phyloP scores from a whole-genome alignment of 2,329 filamentous ascomycete genomes.

The Coniochaeta sp. region DNA sequence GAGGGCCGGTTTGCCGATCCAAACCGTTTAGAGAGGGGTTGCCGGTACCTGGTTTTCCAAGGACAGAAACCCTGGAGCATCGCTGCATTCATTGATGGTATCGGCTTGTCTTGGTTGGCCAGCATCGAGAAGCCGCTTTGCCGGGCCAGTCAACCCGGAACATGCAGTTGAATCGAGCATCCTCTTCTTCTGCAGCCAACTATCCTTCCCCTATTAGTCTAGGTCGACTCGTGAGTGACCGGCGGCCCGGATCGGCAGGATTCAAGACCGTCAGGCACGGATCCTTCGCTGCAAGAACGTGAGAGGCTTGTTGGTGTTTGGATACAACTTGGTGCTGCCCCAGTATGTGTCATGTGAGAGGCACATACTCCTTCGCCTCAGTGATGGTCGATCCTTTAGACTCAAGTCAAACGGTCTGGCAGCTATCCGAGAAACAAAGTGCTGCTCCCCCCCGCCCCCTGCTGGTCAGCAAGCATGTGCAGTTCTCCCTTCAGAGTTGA shows the following conservation, averaged over 20 bases:
- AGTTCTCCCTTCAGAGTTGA: not conserved
- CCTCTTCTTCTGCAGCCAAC: not conserved
- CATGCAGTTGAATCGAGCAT: not conserved
- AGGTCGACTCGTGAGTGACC: not conserved
- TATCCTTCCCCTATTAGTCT: no score
- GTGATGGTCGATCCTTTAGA: not conserved
- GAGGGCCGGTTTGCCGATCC: no score
- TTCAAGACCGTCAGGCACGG: no score
- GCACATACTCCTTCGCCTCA: not conserved
- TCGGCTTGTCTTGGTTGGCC: not conserved
- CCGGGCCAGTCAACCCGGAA: no score
- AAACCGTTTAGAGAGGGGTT: not conserved
- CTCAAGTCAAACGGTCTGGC: not conserved
- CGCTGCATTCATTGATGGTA: not conserved
- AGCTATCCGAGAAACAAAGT: not conserved
- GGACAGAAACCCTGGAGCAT: not conserved
- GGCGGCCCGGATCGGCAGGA: not conserved
- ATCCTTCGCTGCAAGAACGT: no score
- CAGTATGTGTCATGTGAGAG: not conserved
- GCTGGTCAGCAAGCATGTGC: not conserved
- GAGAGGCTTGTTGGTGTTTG: no score
- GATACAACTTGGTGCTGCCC: no score
- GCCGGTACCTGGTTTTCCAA: not conserved
- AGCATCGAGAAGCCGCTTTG: no score
- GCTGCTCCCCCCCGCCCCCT: not conserved